Conservation (phyloP, 176 grass and related monocot species). For the Musa schizocarpa region DNA sequence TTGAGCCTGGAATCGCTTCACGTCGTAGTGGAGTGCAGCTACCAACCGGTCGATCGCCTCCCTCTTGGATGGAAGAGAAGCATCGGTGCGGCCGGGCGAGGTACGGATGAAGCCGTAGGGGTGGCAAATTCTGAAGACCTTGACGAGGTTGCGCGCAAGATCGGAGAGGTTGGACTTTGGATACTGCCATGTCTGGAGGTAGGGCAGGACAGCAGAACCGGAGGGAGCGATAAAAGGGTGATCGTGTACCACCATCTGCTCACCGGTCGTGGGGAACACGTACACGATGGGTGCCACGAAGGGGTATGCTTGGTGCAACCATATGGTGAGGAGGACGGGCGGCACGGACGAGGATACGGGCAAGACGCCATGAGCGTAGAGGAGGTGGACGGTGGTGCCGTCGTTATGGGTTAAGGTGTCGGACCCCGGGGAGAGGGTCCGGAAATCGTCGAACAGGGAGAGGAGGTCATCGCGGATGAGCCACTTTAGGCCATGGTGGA, state of each 20-base stretch:
- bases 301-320: constrained; percentile 28
- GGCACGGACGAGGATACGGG: constrained; percentile 5
- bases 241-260: background rate
- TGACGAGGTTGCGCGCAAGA: constrained; percentile 5
- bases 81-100: background rate
- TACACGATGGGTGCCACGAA: constrained; percentile 19
- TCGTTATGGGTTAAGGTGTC: constrained; percentile 30
- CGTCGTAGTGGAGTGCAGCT: background rate
- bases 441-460: constrained; percentile 27
- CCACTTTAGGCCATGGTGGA: constrained; percentile 23
- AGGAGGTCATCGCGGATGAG: constrained; percentile 27
- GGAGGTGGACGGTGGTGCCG: constrained; percentile 20
- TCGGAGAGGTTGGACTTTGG: constrained; percentile 21
- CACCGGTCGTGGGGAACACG: constrained; percentile 3
- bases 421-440: constrained; percentile 29
- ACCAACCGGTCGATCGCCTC: background rate
- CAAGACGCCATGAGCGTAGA: constrained; percentile 29
- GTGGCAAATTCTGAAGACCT: background rate
- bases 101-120: background rate
- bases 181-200: constrained; percentile 20
- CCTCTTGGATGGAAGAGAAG: background rate
- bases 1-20: background rate
- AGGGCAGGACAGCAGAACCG: constrained; percentile 14
- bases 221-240: constrained; percentile 32
- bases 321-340: constrained; percentile 22